A percentile compares a stretch with the other conserved stretches of the same genome.
phyloP scores from a whole-genome alignment of 306 rosid species.

The Inga laurina region DNA sequence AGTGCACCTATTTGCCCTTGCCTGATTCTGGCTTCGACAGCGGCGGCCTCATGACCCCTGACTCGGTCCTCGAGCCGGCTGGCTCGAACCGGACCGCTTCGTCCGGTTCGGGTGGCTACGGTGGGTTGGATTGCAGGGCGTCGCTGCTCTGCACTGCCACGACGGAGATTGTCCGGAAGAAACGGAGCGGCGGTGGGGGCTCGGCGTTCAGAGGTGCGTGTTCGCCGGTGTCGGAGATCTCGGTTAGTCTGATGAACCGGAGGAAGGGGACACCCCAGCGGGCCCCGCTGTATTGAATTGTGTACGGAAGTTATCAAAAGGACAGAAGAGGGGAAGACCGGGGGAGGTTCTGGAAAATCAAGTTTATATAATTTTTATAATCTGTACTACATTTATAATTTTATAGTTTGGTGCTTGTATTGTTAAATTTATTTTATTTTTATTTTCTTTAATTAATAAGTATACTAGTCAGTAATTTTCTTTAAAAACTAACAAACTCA shows the following conservation, averaged over 20 bases:
- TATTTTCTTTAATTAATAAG: background rate
- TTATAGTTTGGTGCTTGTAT: background rate
- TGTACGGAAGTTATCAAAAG: background rate
- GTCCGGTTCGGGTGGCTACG: slow-evolving; percentile 67
- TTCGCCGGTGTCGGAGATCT: slow-evolving; percentile 50
- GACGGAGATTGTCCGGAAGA: slow-evolving; percentile 70
- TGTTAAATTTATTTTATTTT: background rate
- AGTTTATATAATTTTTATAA: background rate
- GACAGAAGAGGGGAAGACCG: slow-evolving; percentile 4
- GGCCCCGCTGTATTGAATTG: slow-evolving; percentile 79
- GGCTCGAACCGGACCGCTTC: slow-evolving; percentile 64
- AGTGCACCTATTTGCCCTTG: slow-evolving; percentile 72
- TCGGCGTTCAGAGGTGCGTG: slow-evolving; percentile 37
- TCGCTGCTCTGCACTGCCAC: slow-evolving; percentile 70
- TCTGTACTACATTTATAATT: background rate
- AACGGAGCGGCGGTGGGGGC: slow-evolving; percentile 38
- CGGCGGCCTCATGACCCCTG: slow-evolving; percentile 69
- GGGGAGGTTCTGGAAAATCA: slow-evolving; percentile 17
- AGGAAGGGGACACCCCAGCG: slow-evolving; percentile 82
- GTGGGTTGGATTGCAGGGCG: slow-evolving; percentile 48
- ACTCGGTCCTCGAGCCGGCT: slow-evolving; percentile 70
- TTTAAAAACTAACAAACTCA: background rate
- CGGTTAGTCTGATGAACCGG: slow-evolving; percentile 65
- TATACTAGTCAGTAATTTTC: background rate
- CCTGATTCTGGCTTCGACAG: slow-evolving; percentile 64